These are phyloP conservation scores for Lasiosphaeris hirsuta DNA, from an alignment of 495 filamentous ascomycete species.

Conservation along the genomic window DNA sequence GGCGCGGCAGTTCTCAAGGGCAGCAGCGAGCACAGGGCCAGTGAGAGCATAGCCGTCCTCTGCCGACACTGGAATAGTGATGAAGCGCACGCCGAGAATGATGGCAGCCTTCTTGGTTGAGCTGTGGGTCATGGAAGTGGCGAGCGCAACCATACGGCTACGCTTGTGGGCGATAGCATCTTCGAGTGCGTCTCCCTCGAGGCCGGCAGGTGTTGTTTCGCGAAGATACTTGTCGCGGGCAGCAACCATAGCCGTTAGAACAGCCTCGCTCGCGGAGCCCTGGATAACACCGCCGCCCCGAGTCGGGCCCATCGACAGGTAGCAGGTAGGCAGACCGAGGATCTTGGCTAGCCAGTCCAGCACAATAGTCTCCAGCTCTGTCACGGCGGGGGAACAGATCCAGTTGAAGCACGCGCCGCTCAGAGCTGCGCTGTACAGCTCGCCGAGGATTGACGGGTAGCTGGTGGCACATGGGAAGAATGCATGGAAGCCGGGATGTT, in stretches of 20 bases:
- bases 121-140: slow-evolving; percentile 75
- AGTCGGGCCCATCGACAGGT: slow-evolving; percentile 68
- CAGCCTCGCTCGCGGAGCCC: slow-evolving; percentile 85
- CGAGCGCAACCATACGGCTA: slow-evolving; percentile 73
- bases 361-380: slow-evolving; percentile 85
- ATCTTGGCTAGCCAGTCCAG: slow-evolving; percentile 87
- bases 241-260: slow-evolving; percentile 83
- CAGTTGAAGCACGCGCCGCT: slow-evolving; percentile 94
- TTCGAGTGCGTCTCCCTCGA: slow-evolving; percentile 56
- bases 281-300: slow-evolving; percentile 90
- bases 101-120: slow-evolving; percentile 83
- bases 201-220: slow-evolving; percentile 50
- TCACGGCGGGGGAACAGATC: slow-evolving; percentile 93
- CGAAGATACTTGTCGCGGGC: slow-evolving; percentile 78
- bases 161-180: slow-evolving; percentile 64
- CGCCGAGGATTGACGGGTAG: slow-evolving; percentile 86
- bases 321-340: slow-evolving; percentile 69
- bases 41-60: slow-evolving; percentile 71
- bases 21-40: slow-evolving; percentile 53
- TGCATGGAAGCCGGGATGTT: slow-evolving; percentile 93
- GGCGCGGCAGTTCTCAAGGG: slow-evolving; percentile 56
- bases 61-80: slow-evolving; percentile 57
- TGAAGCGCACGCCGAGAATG: slow-evolving; percentile 78
- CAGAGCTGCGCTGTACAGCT: slow-evolving; percentile 88
- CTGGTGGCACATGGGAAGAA: slow-evolving; percentile 85